Percentiles rank a stretch among this genome's conserved stretches.
Conservation (phyloP, 495 filamentous ascomycete species). For the Talaromyces proteolyticus region DNA sequence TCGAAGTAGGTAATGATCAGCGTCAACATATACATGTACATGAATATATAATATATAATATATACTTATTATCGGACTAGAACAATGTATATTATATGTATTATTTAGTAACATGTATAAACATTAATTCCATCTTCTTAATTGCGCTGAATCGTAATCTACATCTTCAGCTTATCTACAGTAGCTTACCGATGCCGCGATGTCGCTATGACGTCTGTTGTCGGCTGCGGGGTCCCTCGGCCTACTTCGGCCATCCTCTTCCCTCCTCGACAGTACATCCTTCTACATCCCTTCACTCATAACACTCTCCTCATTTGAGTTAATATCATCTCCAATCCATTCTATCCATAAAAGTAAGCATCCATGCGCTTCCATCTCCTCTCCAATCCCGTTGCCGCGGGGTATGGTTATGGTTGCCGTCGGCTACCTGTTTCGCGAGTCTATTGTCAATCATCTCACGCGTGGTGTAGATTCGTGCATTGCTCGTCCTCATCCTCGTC, state of each 20-base stretch:
- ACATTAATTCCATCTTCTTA: too few species aligned
- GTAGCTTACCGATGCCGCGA: too few species aligned
- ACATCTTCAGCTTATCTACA: not conserved
- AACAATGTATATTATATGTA: not conserved
- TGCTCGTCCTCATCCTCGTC: conserved; percentile 19
- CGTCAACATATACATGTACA: not conserved
- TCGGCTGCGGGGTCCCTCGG: not conserved
- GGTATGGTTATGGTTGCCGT: too few species aligned
- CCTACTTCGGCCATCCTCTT: too few species aligned
- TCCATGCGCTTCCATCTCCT: not conserved
- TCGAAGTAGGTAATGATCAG: not conserved
- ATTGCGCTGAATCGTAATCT: not conserved
- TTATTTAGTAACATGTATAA: too few species aligned
- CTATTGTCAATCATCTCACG: too few species aligned
- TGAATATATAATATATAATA: not conserved
- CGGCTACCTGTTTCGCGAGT: too few species aligned
- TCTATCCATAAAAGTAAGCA: too few species aligned
- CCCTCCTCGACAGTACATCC: not conserved
- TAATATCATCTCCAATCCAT: too few species aligned
- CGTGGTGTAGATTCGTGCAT: conserved; percentile 2
- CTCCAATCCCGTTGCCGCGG: not conserved
- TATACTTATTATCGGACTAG: not conserved
- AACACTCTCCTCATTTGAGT: not conserved
- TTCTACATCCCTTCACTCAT: not conserved
- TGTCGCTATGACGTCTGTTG: not conserved